phyloP scores from a whole-genome alignment of 2,329 filamentous ascomycete genomes.

The Dothideomycetidae sp. region DNA sequence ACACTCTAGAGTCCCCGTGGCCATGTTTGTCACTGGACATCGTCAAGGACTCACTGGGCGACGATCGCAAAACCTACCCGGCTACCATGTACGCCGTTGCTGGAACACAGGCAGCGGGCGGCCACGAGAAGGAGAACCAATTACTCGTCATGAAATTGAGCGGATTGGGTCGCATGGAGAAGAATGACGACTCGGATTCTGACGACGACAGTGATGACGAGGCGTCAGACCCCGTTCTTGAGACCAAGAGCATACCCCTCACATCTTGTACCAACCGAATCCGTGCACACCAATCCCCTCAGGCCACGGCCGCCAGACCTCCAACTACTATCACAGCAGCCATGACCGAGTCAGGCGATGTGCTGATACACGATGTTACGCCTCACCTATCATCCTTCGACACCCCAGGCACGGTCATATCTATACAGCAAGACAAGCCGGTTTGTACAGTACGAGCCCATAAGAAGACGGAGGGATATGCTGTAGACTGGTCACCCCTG shows the following conservation, averaged over 20 bases:
- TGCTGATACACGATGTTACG: conserved; percentile 89
- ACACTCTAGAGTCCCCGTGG: conserved; percentile 88
- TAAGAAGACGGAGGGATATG: conserved; percentile 78
- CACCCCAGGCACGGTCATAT: conserved; percentile 66
- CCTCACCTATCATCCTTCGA: conserved; percentile 83
- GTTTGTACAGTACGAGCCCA: conserved; percentile 78
- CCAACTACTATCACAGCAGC: conserved; percentile 73
- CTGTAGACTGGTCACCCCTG: conserved; percentile 86
- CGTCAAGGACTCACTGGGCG: conserved; percentile 68
- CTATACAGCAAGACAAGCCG: conserved; percentile 75
- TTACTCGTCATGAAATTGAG: conserved; percentile 95
- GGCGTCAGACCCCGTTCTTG: conserved; percentile 72
- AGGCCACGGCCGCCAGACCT: conserved; percentile 54
- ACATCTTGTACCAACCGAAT: conserved; percentile 86
- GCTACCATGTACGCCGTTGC: conserved; percentile 90
- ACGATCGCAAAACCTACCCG: conserved; percentile 83
- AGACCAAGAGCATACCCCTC: conserved; percentile 78
- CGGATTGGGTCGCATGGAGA: conserved; percentile 75
- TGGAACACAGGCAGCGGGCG: conserved; percentile 76
- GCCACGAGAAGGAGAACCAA: conserved; percentile 70
- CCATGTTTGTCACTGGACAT: conserved; percentile 95
- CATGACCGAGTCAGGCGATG: conserved; percentile 79
- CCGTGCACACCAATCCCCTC: conserved; percentile 66
- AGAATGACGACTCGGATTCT: conserved; percentile 49
- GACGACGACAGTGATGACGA: conserved; percentile 62